phyloP scores from a whole-genome alignment of 176 grass and related monocot genomes.

The Musa itinerans region DNA sequence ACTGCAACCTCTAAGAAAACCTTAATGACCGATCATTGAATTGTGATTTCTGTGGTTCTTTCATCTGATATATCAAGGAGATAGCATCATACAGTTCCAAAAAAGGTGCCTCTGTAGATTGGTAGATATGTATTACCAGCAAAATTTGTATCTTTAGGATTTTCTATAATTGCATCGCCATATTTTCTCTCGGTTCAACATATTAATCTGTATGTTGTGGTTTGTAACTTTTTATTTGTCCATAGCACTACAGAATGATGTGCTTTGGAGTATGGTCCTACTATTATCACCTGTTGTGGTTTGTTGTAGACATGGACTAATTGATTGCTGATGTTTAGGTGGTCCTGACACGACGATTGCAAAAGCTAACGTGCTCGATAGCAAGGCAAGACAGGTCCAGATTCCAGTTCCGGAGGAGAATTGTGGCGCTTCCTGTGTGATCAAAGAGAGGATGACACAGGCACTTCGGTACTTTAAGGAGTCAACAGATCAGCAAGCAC shows the following conservation, averaged over 20 bases:
- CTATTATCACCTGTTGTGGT: neutral
- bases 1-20: neutral
- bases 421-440: conserved; percentile 6
- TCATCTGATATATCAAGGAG: neutral
- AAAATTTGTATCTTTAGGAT: too few relatives aligned
- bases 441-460: conserved; percentile 26
- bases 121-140: too few relatives aligned
- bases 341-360: neutral
- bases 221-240: neutral
- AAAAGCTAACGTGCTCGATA: neutral
- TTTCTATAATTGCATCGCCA: too few relatives aligned
- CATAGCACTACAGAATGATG: neutral
- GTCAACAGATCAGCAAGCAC: conserved; percentile 18
- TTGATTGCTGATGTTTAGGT: neutral
- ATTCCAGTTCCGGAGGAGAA: neutral
- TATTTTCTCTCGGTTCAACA: too few relatives aligned
- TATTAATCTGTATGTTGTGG: too few relatives aligned
- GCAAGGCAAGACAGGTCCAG: neutral
- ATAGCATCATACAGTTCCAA: too few relatives aligned
- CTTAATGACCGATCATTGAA: neutral
- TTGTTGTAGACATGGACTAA: neutral
- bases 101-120: too few relatives aligned
- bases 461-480: conserved; percentile 26
- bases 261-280: neutral
- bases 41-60: neutral